Evolutionary conservation across 768 basidiomycete species (phyloP).

Genomic region (Lactarius sp.): DNA sequence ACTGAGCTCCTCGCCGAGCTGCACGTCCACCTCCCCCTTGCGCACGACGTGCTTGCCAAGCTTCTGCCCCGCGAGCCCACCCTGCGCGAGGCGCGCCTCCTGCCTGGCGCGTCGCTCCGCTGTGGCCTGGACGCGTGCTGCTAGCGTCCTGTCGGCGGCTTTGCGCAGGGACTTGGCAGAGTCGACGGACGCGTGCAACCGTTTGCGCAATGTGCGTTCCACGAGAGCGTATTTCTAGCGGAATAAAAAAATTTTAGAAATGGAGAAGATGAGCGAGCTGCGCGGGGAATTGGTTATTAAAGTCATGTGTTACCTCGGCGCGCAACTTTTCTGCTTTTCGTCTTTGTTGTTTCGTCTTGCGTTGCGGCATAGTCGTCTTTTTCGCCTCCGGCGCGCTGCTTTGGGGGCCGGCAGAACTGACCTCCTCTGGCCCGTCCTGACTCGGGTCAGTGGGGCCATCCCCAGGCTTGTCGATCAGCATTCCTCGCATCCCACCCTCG

Average conservation of each 20-base stretch:
- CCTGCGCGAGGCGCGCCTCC: constrained; percentile 47
- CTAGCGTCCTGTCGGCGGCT: constrained; percentile 34
- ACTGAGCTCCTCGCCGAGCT: constrained; percentile 84
- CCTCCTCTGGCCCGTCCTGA: constrained; percentile 10
- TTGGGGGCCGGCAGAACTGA: constrained; percentile 27
- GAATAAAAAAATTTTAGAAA: constrained; percentile 26
- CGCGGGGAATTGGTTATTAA: background rate
- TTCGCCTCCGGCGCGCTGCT: constrained; percentile 29
- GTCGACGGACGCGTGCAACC: constrained; percentile 54
- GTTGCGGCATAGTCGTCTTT: constrained; percentile 38
- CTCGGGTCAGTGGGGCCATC: constrained; percentile 33
- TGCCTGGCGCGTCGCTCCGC: constrained; percentile 40
- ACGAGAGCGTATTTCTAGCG: constrained; percentile 58
- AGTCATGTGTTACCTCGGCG: constrained; percentile 48
- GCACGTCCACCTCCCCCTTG: constrained; percentile 68
- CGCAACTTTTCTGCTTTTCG: constrained; percentile 58
- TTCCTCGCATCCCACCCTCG: constrained; percentile 49
- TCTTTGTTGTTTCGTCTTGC: constrained; percentile 64
- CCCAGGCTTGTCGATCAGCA: constrained; percentile 52
- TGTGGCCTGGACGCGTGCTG: constrained; percentile 37
- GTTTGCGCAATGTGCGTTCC: constrained; percentile 55
- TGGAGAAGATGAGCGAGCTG: background rate
- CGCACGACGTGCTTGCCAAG: constrained; percentile 79
- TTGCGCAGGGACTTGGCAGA: constrained; percentile 51
- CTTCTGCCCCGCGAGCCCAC: constrained; percentile 66